Base-by-base conservation (phyloP, 2,329 filamentous ascomycete genomes). In the Pleomassaria siparia region DNA sequence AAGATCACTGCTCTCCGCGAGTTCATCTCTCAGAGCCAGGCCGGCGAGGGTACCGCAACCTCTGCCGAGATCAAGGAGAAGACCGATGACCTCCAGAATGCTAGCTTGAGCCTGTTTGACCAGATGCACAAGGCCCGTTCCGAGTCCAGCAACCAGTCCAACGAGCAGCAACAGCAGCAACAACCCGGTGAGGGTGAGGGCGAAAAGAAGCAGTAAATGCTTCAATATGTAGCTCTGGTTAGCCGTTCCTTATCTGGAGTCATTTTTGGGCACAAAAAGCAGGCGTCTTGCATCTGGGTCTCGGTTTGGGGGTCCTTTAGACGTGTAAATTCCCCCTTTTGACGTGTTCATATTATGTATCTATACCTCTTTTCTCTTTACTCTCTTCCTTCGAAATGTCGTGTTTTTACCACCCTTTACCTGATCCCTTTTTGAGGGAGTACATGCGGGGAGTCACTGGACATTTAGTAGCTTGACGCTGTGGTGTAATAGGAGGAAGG, bases 51-150 rank as follows among this genome's bases (percentile, higher is more conserved):
- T 67, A 84, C 80, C 54, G 84, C 88, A 67, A 95, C 90, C 52
- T 88, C 91, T 43, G 88, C 89, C 58, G 89, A 97, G 77, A 87
- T 99, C 76, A 97, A 97, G 88, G 85, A 89, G 80, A 96, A 96
- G 89, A 95, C 89, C 66, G 94, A 97, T 61, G 92, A 96, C 77
- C 88, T 99, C 71, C 94, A 97, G 80, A 89, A 88, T 73, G 89
- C 92, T 62, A 92, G 88, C 76, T 81, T 99, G 77, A 95, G 89
- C 78, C 86, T 97, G 69, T 97, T 99, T 75, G 94, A 97, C 81
- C 96, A 97, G 88, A 96, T 99, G 89, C 92, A 99, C 88, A 95
- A 95, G 83, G 90, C 92, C 62, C 87, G 89, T 64, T 74, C 77
- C 62, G 88, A 91, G 79, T 80, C 71, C 55, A 49, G 53, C 62